Evolutionary conservation across 2,329 filamentous ascomycete species (phyloP), one percentile per base, ranked within the genome.

Genomic region (Fusarium bulbicola): DNA sequence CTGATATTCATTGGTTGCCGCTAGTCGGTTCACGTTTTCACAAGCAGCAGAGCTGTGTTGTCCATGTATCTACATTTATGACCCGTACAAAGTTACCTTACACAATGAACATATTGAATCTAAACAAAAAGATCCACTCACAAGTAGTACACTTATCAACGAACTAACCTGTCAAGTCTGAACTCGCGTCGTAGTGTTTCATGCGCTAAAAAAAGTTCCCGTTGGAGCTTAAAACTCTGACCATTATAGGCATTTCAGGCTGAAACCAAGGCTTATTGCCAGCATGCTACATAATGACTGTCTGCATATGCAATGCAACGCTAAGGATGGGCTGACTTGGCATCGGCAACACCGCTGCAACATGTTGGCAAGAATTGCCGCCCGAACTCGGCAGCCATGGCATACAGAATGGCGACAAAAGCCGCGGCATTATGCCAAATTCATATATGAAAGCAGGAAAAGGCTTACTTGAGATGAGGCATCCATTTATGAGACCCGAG

Each of bases 51-150:
- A 69, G 65, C 66, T 69, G 66, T 69, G 59, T 47, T 45, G 40
- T 59, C 58, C 59, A 69, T 69, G 66, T 69, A 69, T 69, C 47
- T 68, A 68, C 39, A 68, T 47, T 50, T 63, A 68, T 50, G 39
- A 68, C 54, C 43, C 42, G 63, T 68, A 68, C 42, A 68, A 68
- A 68, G 16, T 53, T 53, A 53, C 18, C 18, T 34, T 52, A 52
- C 26, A 43, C 43, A 52, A 52, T 37, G 20, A 46, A 53, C 30
- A 52, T 52, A 56, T 39, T 32, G 53, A 34, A 30, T 26, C n/a
- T 13, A 40, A 46, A 18, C 24, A 36, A 54, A 4, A 46, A 57
- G 15, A 32, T 20, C 7, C 8, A 9, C 18, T 15, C 24, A 21
- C 13, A 3, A 21, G 30, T 45, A 15, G 32, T 21, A 21, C 9